Evolutionary conservation across 371 early-diverging fungal genomes (phyloP).

Genomic region (Lichtheimia ornata): DNA sequence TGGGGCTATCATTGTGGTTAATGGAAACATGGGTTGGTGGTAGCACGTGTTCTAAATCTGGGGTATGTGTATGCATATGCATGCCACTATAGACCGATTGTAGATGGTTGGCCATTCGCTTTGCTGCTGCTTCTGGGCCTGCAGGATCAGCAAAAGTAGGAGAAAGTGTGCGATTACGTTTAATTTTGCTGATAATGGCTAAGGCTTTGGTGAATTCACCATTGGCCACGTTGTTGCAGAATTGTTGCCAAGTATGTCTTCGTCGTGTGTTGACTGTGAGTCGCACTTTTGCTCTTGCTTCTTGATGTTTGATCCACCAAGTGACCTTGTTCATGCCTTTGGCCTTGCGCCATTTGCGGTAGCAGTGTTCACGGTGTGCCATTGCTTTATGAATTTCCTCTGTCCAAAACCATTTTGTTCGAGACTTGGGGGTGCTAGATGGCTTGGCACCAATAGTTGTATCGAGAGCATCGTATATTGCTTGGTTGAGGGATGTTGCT

Average conservation of each 20-base stretch:
- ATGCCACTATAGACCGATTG: not conserved
- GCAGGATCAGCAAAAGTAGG: constrained; percentile 5
- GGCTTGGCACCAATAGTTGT: constrained; percentile 6
- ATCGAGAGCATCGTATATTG: constrained; percentile 6
- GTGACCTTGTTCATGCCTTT: constrained; percentile 3
- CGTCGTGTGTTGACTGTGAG: not conserved
- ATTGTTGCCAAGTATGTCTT: constrained; percentile 17
- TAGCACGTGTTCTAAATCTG: not conserved
- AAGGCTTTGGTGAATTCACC: constrained; percentile 11
- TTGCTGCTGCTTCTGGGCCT: constrained; percentile 10
- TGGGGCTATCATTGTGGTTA: too few relatives aligned
- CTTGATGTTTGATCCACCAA: constrained; percentile 15
- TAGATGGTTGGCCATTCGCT: constrained; percentile 1
- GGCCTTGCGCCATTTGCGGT: constrained; percentile 14
- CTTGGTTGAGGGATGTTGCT: not conserved
- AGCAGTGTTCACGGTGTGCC: constrained; percentile 9
- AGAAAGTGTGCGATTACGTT: not conserved
- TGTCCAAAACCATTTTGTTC: constrained; percentile 18
- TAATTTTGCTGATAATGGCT: constrained; percentile 14
- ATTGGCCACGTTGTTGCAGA: constrained; percentile 6
- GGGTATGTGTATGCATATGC: not conserved
- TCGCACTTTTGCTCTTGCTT: constrained; percentile 8
- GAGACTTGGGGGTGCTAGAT: not conserved
- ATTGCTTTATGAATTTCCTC: not conserved
- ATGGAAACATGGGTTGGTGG: too few relatives aligned